These are phyloP conservation scores for Scleromitrula shiraiana DNA, from an alignment of 2,329 filamentous ascomycete species.

Conservation along the genomic window DNA sequence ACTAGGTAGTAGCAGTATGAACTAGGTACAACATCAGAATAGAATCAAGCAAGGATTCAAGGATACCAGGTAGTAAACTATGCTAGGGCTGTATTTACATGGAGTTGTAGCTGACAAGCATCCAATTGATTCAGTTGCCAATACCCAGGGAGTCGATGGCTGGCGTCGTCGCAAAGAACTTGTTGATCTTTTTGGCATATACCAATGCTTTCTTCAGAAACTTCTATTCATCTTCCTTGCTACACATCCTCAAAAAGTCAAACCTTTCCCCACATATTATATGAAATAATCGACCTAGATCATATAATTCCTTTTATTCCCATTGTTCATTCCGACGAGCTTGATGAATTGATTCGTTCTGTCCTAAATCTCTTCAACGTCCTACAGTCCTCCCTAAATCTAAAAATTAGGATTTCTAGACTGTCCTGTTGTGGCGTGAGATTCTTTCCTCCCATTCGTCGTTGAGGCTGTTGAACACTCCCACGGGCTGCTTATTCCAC, in stretches of 20 bases:
- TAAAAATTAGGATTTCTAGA: constrained; percentile 12
- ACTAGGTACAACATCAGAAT: constrained; percentile 21
- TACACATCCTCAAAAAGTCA: constrained; percentile 9
- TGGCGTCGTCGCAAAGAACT: constrained; percentile 24
- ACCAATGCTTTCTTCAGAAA: constrained; percentile 19
- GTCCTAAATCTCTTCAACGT: constrained; percentile 8
- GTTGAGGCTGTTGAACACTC: constrained; percentile 18
- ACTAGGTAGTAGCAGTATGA: constrained; percentile 1
- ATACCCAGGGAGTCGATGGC: constrained; percentile 20
- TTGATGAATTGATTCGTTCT: constrained; percentile 7
- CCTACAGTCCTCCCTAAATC: too few relatives aligned
- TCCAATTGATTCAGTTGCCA: constrained; percentile 21
- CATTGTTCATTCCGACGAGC: not conserved
- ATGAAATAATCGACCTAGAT: not conserved
- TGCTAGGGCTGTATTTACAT: constrained; percentile 26
- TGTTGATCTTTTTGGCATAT: constrained; percentile 20
- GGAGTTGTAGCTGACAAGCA: constrained; percentile 24
- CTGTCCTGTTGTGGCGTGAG: constrained; percentile 23
- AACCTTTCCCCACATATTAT: constrained; percentile 5
- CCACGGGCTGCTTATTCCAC: constrained; percentile 22
- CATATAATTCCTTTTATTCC: not conserved
- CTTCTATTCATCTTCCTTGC: constrained; percentile 15
- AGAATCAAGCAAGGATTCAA: constrained; percentile 20
- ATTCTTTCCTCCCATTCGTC: constrained; percentile 22
- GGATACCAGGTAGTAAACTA: constrained; percentile 13